A percentile compares a stretch with the other conserved stretches of the same genome.
These are phyloP conservation scores for Pleurotus eryngii DNA, from an alignment of 768 basidiomycete species.

Conservation along the genomic window DNA sequence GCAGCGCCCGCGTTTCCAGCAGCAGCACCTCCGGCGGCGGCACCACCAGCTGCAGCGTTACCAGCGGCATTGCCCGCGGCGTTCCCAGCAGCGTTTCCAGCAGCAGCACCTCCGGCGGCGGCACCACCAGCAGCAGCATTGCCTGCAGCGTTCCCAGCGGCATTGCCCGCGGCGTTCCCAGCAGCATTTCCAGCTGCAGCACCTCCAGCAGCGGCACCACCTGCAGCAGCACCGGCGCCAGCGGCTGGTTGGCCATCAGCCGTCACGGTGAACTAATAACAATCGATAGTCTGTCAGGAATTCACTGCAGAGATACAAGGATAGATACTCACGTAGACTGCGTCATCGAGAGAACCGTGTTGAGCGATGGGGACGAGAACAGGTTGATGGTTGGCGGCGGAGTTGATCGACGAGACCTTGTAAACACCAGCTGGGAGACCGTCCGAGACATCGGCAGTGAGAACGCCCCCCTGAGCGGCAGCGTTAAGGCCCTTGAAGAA, in stretches of 20 bases:
- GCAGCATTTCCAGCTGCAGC: constrained; percentile 14
- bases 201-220: constrained; percentile 6
- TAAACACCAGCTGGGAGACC: constrained; percentile 56
- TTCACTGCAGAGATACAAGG: background rate
- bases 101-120: constrained; percentile 17
- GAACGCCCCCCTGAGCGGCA: constrained; percentile 39
- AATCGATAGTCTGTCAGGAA: background rate
- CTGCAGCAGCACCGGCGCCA: background rate
- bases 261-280: constrained; percentile 20
- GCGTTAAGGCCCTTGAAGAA: constrained; percentile 58
- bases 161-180: constrained; percentile 9
- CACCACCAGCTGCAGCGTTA: constrained; percentile 21
- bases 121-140: constrained; percentile 4
- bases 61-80: constrained; percentile 20
- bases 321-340: constrained; percentile 26
- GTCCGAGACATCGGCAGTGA: constrained; percentile 44
- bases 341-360: constrained; percentile 38
- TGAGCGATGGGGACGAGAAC: constrained; percentile 35
- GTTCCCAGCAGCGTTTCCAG: constrained; percentile 18
- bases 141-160: constrained; percentile 11
- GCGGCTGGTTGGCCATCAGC: constrained; percentile 11
- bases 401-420: constrained; percentile 42
- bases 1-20: constrained; percentile 28
- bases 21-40: constrained; percentile 16
- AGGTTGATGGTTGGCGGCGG: constrained; percentile 46